These are phyloP conservation scores for Bipolaris bicolor DNA, from an alignment of 2,329 filamentous ascomycete genomes.

Conservation along the genomic window DNA sequence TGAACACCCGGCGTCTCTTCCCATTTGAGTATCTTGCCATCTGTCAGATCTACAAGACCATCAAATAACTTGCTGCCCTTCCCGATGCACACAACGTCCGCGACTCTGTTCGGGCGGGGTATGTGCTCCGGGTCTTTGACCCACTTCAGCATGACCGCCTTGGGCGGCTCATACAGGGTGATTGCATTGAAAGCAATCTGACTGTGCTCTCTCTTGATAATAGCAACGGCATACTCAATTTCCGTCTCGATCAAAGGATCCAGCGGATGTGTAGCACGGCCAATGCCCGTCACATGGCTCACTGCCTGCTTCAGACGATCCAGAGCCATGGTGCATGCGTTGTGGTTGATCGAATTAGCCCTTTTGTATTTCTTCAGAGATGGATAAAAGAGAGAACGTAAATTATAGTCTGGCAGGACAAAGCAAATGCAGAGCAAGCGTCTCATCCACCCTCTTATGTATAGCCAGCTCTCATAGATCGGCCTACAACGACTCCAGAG, in stretches of 20 bases:
- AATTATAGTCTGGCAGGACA: neutral
- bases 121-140: constrained; percentile 67
- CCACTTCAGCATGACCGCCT: constrained; percentile 83
- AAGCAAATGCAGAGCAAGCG: neutral
- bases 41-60: constrained; percentile 75
- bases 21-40: constrained; percentile 73
- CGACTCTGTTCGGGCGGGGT: constrained; percentile 71
- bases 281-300: constrained; percentile 64
- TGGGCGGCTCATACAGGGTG: constrained; percentile 82
- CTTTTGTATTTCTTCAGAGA: neutral
- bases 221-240: constrained; percentile 71
- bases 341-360: neutral
- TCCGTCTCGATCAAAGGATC: constrained; percentile 76
- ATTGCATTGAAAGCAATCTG: constrained; percentile 85
- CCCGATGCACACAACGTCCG: constrained; percentile 82
- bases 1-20: constrained; percentile 76
- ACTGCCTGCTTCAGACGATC: constrained; percentile 69
- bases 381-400: neutral
- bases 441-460: constrained; percentile 1
- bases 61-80: constrained; percentile 80
- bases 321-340: constrained; percentile 59
- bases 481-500: neutral
- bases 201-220: constrained; percentile 72
- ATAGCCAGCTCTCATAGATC: neutral
- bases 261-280: constrained; percentile 69